Evolutionary conservation across 73 alveolate genomes (phyloP).

Genomic region (Stentor roeselii): DNA sequence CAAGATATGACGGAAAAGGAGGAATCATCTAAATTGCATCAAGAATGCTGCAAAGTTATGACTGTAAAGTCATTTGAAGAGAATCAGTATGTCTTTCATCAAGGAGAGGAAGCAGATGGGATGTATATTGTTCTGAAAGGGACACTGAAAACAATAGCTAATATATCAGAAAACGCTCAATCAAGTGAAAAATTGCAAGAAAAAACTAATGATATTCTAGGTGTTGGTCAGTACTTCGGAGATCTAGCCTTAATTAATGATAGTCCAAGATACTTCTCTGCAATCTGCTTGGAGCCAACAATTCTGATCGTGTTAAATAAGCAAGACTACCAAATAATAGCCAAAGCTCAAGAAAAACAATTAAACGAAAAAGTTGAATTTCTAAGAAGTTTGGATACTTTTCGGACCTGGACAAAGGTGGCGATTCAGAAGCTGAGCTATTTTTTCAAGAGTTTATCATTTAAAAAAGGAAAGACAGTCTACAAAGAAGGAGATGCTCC

Average conservation of each 20-base stretch:
- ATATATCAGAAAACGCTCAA: too few species aligned
- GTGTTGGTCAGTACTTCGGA: too few species aligned
- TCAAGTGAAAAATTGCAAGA: too few species aligned
- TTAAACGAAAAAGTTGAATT: conserved; percentile 14
- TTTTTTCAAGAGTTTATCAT: neutral
- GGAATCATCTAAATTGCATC: neutral
- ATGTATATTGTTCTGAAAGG: conserved; percentile 3
- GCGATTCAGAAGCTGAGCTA: neutral
- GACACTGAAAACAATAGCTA: too few species aligned
- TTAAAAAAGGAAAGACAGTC: neutral
- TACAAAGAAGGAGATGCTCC: conserved; percentile 6
- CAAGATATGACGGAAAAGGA: too few species aligned
- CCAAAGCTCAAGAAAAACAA: neutral
- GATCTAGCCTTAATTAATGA: neutral
- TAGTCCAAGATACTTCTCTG: neutral
- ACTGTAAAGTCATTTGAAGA: neutral
- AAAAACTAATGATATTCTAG: too few species aligned
- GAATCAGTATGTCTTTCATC: neutral
- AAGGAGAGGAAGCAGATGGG: conserved; percentile 1
- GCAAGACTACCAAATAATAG: neutral
- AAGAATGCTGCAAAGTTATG: neutral
- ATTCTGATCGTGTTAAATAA: conserved; percentile 6
- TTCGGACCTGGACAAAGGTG: neutral
- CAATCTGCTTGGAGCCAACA: too few species aligned
- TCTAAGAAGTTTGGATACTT: neutral